Conservation (phyloP, 768 basidiomycete genomes). For the Wakefieldia striispora region DNA sequence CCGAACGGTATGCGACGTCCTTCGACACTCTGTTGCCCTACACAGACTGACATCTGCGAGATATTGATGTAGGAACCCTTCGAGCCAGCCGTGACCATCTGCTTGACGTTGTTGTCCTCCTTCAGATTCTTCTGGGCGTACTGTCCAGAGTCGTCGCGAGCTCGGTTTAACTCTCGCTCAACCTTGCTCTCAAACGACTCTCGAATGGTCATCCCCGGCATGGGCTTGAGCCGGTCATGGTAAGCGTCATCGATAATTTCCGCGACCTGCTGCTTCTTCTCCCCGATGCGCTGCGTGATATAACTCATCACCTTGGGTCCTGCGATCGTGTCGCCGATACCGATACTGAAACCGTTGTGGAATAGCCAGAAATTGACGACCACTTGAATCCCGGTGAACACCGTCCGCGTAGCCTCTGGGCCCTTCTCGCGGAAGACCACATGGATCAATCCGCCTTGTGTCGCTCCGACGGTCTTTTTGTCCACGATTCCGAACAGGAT, state of each 20-base stretch:
- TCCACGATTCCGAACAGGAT: conserved; percentile 93
- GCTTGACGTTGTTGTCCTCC: conserved; percentile 99
- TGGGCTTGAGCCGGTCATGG: conserved; percentile 82
- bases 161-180: conserved; percentile 87
- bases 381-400: conserved; percentile 92
- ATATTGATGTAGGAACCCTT: conserved; percentile 99
- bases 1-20: conserved; percentile 98
- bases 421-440: conserved; percentile 98
- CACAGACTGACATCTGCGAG: conserved; percentile 99
- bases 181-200: conserved; percentile 96
- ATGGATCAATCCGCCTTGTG: conserved; percentile 92
- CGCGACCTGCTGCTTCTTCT: conserved; percentile 78
- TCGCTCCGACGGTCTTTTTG: conserved; percentile 98
- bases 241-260: conserved; percentile 79
- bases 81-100: conserved; percentile 99
- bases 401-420: conserved; percentile 81
- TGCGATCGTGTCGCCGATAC: conserved; percentile 98
- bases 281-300: conserved; percentile 80
- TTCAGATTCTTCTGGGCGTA: conserved; percentile 97
- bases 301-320: conserved; percentile 83
- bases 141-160: conserved; percentile 94
- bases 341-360: conserved; percentile 98
- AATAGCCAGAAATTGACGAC: conserved; percentile 99
- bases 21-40: conserved; percentile 97
- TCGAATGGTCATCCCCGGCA: conserved; percentile 98